Percentiles rank a stretch among this genome's conserved stretches.
Evolutionary conservation across 1,284 basidiomycete species (phyloP).

Genomic region (Sporisorium iseilematis-ciliati): DNA sequence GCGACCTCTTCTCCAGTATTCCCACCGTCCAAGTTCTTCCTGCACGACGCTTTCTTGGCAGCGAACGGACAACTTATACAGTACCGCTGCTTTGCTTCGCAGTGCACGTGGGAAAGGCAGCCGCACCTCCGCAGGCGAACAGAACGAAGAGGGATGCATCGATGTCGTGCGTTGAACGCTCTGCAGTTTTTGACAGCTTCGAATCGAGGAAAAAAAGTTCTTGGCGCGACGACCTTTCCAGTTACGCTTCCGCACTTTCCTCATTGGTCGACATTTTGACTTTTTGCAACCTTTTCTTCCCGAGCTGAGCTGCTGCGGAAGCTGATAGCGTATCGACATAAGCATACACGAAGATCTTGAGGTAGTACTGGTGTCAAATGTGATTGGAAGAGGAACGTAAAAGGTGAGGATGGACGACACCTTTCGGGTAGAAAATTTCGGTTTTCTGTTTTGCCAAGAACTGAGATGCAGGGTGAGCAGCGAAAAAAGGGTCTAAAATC

Average conservation of each 20-base stretch:
- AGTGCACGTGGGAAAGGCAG: not conserved
- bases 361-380: too few species aligned
- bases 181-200: slow-evolving; percentile 22
- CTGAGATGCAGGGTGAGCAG: too few species aligned
- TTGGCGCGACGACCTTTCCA: slow-evolving; percentile 25
- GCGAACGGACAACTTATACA: slow-evolving; percentile 11
- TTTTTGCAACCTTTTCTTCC: not conserved
- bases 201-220: not conserved
- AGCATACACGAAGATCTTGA: too few species aligned
- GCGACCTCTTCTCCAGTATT: not conserved
- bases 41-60: slow-evolving; percentile 3
- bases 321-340: too few species aligned
- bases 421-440: too few species aligned
- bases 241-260: slow-evolving; percentile 5
- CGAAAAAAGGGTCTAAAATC: too few species aligned
- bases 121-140: not conserved
- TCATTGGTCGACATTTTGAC: not conserved
- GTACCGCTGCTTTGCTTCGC: not conserved
- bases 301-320: not conserved
- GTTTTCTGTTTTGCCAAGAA: not conserved
- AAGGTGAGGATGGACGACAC: too few species aligned
- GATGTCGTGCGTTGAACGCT: slow-evolving; percentile 11
- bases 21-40: not conserved
- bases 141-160: not conserved
- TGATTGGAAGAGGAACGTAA: too few species aligned